Conservation (phyloP, 169 alveolate genomes). For the Eimeria sp. region DNA sequence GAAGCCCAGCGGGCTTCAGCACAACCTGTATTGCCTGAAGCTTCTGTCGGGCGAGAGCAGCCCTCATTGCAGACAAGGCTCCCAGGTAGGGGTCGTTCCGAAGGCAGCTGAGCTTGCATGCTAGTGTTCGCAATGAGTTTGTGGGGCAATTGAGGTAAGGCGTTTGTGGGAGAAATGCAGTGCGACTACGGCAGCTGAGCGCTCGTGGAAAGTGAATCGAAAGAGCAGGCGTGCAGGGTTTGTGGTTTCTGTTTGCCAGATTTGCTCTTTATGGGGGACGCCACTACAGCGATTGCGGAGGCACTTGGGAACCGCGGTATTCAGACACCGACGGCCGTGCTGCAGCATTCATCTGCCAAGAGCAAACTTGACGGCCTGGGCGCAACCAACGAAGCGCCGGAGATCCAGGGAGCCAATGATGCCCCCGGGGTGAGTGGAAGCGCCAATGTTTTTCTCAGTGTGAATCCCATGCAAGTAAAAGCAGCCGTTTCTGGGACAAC, state of each 20-base stretch:
- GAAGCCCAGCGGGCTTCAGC: slow-evolving; percentile 59
- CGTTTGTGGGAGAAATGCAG: background rate
- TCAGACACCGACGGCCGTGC: slow-evolving; percentile 70
- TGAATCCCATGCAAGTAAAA: slow-evolving; percentile 36
- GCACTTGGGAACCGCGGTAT: slow-evolving; percentile 50
- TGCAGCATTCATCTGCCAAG: slow-evolving; percentile 28
- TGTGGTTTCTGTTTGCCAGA: slow-evolving; percentile 16
- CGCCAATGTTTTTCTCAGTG: slow-evolving; percentile 6
- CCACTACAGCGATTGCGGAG: slow-evolving; percentile 69
- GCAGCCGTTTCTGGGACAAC: background rate
- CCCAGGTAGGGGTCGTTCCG: slow-evolving; percentile 16
- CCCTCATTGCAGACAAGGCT: slow-evolving; percentile 51
- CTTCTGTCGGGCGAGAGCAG: slow-evolving; percentile 25
- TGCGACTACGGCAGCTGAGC: background rate
- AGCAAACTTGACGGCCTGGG: slow-evolving; percentile 46
- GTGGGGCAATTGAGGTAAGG: background rate
- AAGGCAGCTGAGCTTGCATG: background rate
- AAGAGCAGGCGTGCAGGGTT: background rate
- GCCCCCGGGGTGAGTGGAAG: background rate
- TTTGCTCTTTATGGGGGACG: slow-evolving; percentile 67
- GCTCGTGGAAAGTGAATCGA: background rate
- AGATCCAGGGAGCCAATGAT: slow-evolving; percentile 4
- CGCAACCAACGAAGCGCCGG: slow-evolving; percentile 46
- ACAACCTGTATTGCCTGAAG: slow-evolving; percentile 61
- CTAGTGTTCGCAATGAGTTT: background rate